Evolutionary conservation across 192 early-diverging fungal species (phyloP).

Genomic region (Phycomyces blakesleeanus): DNA sequence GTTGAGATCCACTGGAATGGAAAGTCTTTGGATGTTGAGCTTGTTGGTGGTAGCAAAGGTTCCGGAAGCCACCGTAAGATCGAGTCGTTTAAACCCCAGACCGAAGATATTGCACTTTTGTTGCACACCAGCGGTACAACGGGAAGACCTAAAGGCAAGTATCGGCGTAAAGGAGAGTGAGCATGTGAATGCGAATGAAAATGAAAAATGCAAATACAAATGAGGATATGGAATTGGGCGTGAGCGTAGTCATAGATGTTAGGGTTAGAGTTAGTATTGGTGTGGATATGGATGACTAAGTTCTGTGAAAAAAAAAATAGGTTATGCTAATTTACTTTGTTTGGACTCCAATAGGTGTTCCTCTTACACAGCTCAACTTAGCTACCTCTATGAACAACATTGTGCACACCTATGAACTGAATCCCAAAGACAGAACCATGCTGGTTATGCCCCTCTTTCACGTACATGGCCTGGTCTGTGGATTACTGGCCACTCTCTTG

Average conservation of each 20-base stretch:
- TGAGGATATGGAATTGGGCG: too few relatives aligned
- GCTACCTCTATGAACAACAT: slow-evolving; percentile 73
- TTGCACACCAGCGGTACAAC: slow-evolving; percentile 83
- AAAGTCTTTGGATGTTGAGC: slow-evolving; percentile 15
- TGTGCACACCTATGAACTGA: slow-evolving; percentile 60
- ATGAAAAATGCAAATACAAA: too few relatives aligned
- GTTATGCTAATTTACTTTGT: background rate
- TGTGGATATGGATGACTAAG: too few relatives aligned
- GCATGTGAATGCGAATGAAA: too few relatives aligned
- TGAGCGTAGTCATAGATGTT: too few relatives aligned
- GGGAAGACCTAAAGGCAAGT: slow-evolving; percentile 63
- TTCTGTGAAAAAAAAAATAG: too few relatives aligned
- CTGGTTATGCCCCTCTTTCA: slow-evolving; percentile 88
- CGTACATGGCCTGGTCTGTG: slow-evolving; percentile 80
- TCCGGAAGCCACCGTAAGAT: slow-evolving; percentile 1
- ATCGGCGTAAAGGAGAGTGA: too few relatives aligned
- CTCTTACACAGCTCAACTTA: slow-evolving; percentile 76
- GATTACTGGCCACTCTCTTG: slow-evolving; percentile 62
- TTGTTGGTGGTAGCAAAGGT: background rate
- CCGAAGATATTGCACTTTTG: slow-evolving; percentile 64
- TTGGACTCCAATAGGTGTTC: slow-evolving; percentile 50
- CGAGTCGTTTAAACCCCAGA: slow-evolving; percentile 27
- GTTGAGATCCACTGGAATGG: slow-evolving; percentile 56
- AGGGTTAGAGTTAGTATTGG: too few relatives aligned
- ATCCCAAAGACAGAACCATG: slow-evolving; percentile 56